Conservation (phyloP, 2,329 filamentous ascomycete species). For the Colletotrichum sp. region DNA sequence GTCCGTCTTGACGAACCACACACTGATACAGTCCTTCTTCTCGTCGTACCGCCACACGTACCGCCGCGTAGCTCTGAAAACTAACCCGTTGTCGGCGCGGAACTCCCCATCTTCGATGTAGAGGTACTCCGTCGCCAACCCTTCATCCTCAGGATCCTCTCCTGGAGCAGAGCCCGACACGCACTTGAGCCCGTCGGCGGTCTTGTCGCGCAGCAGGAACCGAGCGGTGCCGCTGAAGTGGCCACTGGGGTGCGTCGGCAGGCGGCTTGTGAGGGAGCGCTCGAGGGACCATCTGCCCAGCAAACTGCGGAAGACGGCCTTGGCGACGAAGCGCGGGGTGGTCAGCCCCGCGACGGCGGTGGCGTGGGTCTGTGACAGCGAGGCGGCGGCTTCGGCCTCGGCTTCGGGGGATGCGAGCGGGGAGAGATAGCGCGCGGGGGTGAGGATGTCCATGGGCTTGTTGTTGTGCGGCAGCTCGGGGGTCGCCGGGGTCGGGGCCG, state of each 20-base stretch:
- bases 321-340: slow-evolving; percentile 59
- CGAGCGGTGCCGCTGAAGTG: slow-evolving; percentile 67
- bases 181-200: slow-evolving; percentile 52
- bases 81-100: slow-evolving; percentile 57
- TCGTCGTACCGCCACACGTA: slow-evolving; percentile 78
- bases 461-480: slow-evolving; percentile 45
- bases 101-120: slow-evolving; percentile 74
- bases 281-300: slow-evolving; percentile 73
- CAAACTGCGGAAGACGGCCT: slow-evolving; percentile 73
- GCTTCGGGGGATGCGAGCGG: slow-evolving; percentile 40
- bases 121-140: slow-evolving; percentile 63
- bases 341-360: slow-evolving; percentile 46
- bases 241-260: slow-evolving; percentile 66
- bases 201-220: slow-evolving; percentile 68
- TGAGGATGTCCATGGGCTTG: slow-evolving; percentile 56
- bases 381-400: slow-evolving; percentile 42
- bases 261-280: slow-evolving; percentile 57
- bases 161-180: slow-evolving; percentile 21
- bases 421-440: slow-evolving; percentile 59
- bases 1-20: slow-evolving; percentile 75
- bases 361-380: slow-evolving; percentile 49
- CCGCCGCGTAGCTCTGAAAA: slow-evolving; percentile 65
- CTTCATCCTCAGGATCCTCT: slow-evolving; percentile 26
- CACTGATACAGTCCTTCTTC: slow-evolving; percentile 62
- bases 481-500: slow-evolving; percentile 33